Evolutionary conservation across 225 moss, liverwort and hornwort genomes (phyloP).

Genomic region (Rhytidiadelphus loreus): DNA sequence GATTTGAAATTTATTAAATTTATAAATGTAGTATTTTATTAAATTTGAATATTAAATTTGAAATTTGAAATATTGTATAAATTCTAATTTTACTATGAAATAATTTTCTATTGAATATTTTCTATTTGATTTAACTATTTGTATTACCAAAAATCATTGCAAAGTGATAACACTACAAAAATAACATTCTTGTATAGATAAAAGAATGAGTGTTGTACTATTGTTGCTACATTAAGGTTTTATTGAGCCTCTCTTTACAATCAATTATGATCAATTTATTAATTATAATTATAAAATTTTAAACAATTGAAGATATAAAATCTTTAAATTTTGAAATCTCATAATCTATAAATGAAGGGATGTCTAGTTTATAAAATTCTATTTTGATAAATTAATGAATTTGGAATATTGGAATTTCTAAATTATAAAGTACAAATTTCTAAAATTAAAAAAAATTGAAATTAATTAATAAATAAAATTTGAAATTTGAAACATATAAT

Average conservation of each 20-base stretch:
- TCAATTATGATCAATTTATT: background rate
- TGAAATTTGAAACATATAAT: no score
- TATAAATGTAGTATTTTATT: background rate
- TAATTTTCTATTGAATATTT: background rate
- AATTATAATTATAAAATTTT: background rate
- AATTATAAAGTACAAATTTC: no score
- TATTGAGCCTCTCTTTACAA: rapidly evolving
- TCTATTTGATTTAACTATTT: background rate
- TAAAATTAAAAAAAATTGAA: no score
- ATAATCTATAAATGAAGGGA: background rate
- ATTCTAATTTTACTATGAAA: background rate
- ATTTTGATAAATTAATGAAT: background rate
- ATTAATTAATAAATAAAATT: no score
- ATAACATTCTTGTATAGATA: background rate
- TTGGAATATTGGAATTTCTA: background rate
- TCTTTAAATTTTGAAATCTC: background rate
- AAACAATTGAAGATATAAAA: background rate
- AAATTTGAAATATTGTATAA: background rate
- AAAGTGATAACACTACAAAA: background rate
- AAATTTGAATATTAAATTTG: background rate
- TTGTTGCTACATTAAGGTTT: background rate
- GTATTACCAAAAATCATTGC: background rate
- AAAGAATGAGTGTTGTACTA: background rate
- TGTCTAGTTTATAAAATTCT: background rate
- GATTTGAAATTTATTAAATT: background rate